phyloP scores from a whole-genome alignment of 352 stramenopile species.

The Globisporangium irregulare region DNA sequence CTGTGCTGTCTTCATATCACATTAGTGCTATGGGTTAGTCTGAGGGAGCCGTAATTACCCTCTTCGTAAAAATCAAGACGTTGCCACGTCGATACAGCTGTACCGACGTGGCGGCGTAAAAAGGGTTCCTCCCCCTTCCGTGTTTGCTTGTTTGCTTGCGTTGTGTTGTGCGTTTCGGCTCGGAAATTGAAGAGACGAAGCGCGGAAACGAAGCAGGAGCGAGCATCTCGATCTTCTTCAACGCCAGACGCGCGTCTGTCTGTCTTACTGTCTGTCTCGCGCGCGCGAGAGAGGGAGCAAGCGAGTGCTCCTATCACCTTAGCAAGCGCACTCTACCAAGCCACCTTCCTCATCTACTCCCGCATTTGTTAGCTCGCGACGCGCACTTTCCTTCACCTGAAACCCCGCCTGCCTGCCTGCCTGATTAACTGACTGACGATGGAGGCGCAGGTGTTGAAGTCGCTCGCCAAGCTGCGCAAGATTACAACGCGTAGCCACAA shows the following conservation, averaged over 20 bases:
- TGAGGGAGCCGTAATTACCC: background rate
- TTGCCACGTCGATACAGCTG: background rate
- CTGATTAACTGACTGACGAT: constrained; percentile 21
- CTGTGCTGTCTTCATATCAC: too few species aligned
- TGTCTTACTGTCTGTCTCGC: background rate
- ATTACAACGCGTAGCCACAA: constrained; percentile 65
- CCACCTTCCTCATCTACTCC: background rate
- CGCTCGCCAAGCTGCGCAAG: constrained; percentile 78
- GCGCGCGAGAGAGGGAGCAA: background rate
- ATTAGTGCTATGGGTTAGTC: too few species aligned
- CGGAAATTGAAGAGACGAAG: constrained; percentile 2
- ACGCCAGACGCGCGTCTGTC: background rate
- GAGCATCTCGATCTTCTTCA: constrained; percentile 1
- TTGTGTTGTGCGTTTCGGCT: background rate
- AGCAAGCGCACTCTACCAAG: background rate
- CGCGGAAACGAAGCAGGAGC: background rate
- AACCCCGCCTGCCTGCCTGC: background rate
- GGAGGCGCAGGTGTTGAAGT: constrained; percentile 69
- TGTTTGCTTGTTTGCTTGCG: background rate
- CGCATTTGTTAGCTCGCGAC: background rate
- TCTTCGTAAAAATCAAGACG: background rate
- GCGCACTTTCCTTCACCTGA: background rate
- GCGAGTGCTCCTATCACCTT: too few species aligned
- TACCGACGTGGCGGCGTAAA: background rate
- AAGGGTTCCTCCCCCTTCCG: background rate